Conservation (phyloP, 1,284 basidiomycete genomes). For the Fomes fomentarius region DNA sequence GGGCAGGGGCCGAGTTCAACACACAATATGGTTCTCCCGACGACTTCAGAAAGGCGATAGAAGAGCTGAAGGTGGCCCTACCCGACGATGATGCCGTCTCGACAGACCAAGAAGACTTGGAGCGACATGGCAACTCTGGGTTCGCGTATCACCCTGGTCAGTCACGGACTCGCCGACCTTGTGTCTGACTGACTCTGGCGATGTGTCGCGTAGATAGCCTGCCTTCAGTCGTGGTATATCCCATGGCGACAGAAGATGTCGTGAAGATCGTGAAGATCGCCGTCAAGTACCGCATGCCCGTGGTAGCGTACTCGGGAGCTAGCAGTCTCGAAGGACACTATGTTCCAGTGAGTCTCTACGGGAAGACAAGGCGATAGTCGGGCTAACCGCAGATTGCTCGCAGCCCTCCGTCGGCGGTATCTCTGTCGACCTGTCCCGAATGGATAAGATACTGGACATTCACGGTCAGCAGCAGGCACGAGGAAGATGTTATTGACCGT, state of each 20-base stretch:
- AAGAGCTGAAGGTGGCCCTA: conserved; percentile 48
- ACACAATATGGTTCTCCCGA: conserved; percentile 46
- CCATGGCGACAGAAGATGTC: conserved; percentile 58
- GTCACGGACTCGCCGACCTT: conserved; percentile 4
- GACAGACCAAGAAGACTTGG: conserved; percentile 56
- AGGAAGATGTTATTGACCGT: not conserved
- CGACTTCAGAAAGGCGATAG: conserved; percentile 56
- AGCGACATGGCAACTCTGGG: conserved; percentile 59
- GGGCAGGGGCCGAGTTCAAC: conserved; percentile 24
- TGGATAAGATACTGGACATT: conserved; percentile 84
- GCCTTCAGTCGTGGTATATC: conserved; percentile 66
- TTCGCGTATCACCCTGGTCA: conserved; percentile 62
- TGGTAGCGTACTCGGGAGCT: conserved; percentile 65
- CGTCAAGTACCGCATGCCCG: conserved; percentile 56
- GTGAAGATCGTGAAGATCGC: conserved; percentile 62
- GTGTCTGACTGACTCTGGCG: not conserved
- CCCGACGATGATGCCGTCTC: conserved; percentile 45
- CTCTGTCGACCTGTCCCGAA: conserved; percentile 76
- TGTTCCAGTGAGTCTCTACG: too few relatives aligned
- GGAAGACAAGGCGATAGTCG: too few relatives aligned
- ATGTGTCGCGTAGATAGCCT: conserved; percentile 41
- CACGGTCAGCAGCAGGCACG: conserved; percentile 36
- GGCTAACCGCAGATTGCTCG: too few relatives aligned
- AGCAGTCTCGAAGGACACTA: conserved; percentile 67
- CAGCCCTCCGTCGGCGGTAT: conserved; percentile 34